These are phyloP conservation scores for Penicillium sp. DNA, from an alignment of 2,329 filamentous ascomycete species.

Conservation along the genomic window DNA sequence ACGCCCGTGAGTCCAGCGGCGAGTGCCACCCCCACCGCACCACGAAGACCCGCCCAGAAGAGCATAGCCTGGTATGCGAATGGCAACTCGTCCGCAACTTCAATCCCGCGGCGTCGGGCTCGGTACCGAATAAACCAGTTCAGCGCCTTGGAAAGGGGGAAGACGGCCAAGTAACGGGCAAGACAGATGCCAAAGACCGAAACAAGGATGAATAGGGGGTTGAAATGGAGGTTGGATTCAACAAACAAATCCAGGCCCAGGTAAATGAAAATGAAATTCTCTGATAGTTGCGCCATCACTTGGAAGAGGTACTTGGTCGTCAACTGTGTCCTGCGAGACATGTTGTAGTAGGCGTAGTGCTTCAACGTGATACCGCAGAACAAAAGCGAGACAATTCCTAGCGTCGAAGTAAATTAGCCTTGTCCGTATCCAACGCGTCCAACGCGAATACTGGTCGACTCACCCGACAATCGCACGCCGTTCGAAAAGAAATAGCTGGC, in stretches of 20 bases:
- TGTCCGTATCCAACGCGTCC: background rate
- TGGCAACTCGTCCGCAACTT: conserved; percentile 79
- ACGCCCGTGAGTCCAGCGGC: conserved; percentile 80
- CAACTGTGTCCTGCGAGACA: conserved; percentile 94
- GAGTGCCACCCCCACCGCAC: conserved; percentile 89
- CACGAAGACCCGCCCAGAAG: conserved; percentile 96
- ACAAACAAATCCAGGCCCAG: conserved; percentile 92
- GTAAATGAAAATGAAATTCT: conserved; percentile 99
- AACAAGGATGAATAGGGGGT: conserved; percentile 90
- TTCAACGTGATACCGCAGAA: conserved; percentile 98
- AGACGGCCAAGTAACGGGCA: conserved; percentile 88
- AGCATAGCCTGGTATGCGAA: conserved; percentile 98
- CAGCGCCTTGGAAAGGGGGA: conserved; percentile 80
- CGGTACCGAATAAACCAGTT: conserved; percentile 91
- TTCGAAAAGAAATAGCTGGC: conserved; percentile 98
- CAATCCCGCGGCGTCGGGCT: conserved; percentile 66
- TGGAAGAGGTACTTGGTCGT: conserved; percentile 98
- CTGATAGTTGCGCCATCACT: conserved; percentile 85
- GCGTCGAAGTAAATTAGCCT: conserved; percentile 12
- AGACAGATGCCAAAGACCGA: conserved; percentile 87
- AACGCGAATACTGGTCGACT: conserved; percentile 23
- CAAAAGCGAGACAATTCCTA: conserved; percentile 88
- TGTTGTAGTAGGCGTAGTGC: conserved; percentile 99
- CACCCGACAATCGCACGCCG: conserved; percentile 91
- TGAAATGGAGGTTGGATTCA: conserved; percentile 79